These are phyloP conservation scores for Mycoemilia scoparia DNA, from an alignment of 192 early-diverging fungal species.

Conservation along the genomic window DNA sequence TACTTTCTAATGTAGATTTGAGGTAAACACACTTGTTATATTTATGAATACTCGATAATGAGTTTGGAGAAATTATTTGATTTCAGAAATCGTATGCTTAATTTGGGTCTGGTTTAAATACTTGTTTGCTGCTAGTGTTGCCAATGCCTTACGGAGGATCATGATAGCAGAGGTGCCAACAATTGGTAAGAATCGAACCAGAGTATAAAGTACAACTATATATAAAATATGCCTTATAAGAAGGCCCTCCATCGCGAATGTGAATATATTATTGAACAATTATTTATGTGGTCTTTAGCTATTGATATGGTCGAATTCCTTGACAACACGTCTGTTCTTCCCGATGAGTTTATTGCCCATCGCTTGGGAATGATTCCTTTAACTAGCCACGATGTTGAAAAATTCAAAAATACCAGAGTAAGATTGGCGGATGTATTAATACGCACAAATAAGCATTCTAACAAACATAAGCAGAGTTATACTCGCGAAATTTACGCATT, in stretches of 20 bases:
- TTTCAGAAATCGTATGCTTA: background rate
- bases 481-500: background rate
- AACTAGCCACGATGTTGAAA: constrained; percentile 52
- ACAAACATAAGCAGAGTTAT: background rate
- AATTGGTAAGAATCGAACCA: too few species aligned
- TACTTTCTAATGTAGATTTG: constrained; percentile 73
- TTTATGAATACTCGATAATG: background rate
- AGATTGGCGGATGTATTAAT: constrained; percentile 1
- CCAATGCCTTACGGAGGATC: constrained; percentile 80
- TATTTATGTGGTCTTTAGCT: constrained; percentile 38
- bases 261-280: background rate
- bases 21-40: constrained; percentile 23
- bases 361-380: constrained; percentile 87
- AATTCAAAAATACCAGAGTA: constrained; percentile 71
- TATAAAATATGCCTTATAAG: too few species aligned
- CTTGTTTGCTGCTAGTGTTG: constrained; percentile 37
- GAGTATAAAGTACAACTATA: too few species aligned
- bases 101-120: background rate
- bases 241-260: too few species aligned
- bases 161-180: constrained; percentile 98
- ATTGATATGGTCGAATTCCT: constrained; percentile 95
- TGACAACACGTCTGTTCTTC: constrained; percentile 76
- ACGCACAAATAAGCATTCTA: background rate
- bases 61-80: background rate
- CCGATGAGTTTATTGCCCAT: constrained; percentile 93